Conservation (phyloP, 116 monocot species). For the Papilionanthe hybrid region DNA sequence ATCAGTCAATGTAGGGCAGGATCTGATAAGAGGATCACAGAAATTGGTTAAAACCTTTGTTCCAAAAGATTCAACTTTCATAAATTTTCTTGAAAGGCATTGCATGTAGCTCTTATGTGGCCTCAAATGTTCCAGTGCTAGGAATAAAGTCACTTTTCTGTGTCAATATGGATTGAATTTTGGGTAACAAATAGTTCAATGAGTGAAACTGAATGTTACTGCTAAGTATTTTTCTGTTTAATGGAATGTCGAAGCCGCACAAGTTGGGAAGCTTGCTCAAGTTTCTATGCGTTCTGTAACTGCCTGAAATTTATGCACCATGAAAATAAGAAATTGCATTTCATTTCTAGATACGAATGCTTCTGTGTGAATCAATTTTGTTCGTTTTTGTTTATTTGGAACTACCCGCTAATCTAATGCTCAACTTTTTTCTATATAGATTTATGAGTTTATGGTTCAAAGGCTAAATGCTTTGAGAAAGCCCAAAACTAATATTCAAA, state of each 20-base stretch:
- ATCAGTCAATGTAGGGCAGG: neutral
- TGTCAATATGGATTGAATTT: neutral
- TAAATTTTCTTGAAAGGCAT: neutral
- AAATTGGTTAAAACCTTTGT: neutral
- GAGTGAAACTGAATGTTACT: neutral
- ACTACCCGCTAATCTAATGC: neutral
- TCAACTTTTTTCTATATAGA: conserved; percentile 36
- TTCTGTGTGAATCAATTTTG: neutral
- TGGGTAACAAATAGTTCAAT: neutral
- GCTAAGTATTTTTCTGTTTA: neutral
- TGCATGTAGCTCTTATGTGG: neutral
- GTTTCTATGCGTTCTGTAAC: neutral
- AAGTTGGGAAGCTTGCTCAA: neutral
- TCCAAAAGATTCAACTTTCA: conserved; percentile 1
- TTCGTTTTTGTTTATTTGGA: neutral
- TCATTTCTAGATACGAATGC: neutral
- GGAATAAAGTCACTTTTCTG: neutral
- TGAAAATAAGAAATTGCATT: neutral
- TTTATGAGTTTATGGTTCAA: conserved; percentile 93
- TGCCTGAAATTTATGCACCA: neutral
- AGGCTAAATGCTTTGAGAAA: conserved; percentile 97
- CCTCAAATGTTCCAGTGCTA: neutral
- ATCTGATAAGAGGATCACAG: neutral
- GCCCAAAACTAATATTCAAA: conserved; percentile 99
- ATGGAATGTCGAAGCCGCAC: neutral